phyloP scores from a whole-genome alignment of 306 rosid species.

The Potentilla sterilis region DNA sequence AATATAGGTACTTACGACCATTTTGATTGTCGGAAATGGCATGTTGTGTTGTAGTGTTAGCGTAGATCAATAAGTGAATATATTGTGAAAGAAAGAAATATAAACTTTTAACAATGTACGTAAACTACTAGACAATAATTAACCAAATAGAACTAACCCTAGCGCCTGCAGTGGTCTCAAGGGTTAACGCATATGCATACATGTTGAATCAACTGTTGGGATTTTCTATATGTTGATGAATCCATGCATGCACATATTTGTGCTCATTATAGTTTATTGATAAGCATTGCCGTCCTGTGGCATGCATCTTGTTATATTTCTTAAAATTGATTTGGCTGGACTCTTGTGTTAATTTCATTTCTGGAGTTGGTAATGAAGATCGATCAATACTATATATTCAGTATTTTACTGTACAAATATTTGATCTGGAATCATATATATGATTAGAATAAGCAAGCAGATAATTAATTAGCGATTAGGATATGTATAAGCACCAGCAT shows the following conservation, averaged over 20 bases:
- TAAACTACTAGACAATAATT: too few relatives aligned
- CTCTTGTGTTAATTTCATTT: not conserved
- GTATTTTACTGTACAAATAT: not conserved
- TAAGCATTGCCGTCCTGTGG: conserved; percentile 6
- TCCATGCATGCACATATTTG: not conserved
- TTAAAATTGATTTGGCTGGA: not conserved
- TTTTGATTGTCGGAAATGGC: too few relatives aligned
- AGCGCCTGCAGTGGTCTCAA: too few relatives aligned
- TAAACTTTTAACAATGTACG: too few relatives aligned
- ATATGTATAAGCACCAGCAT: not conserved
- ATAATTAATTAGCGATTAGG: not conserved
- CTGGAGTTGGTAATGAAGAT: not conserved
- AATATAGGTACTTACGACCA: too few relatives aligned
- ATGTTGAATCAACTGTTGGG: not conserved
- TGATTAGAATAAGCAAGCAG: not conserved
- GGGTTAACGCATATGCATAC: not conserved
- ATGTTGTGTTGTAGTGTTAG: too few relatives aligned
- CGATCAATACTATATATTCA: not conserved
- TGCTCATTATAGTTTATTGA: not conserved
- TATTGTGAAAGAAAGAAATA: too few relatives aligned
- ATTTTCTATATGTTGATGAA: not conserved
- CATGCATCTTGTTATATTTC: not conserved
- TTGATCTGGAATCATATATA: not conserved
- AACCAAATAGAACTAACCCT: too few relatives aligned
- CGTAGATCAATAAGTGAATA: too few relatives aligned